phyloP scores from a whole-genome alignment of 306 rosid species.

The Cicer chorassanicum region DNA sequence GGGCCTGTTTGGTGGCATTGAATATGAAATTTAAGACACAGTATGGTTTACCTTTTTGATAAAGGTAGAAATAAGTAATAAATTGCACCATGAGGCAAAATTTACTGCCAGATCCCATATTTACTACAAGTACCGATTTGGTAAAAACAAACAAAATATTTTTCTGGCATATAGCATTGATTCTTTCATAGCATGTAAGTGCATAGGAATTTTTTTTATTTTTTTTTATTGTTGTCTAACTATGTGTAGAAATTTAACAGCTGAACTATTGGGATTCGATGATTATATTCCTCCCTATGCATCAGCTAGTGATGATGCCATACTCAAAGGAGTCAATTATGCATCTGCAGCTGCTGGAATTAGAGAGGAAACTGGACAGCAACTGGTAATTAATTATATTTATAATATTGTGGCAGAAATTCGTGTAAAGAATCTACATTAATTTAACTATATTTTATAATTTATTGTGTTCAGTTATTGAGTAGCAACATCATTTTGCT shows the following conservation, averaged over 20 bases:
- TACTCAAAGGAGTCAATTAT: constrained; percentile 83
- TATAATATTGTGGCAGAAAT: no score
- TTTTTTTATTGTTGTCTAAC: constrained; percentile 23
- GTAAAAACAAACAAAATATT: constrained; percentile 32
- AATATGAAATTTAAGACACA: constrained; percentile 44
- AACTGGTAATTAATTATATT: constrained; percentile 56
- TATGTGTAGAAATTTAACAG: constrained; percentile 48
- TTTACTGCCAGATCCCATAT: constrained; percentile 32
- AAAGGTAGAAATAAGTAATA: constrained; percentile 9
- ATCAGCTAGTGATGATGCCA: constrained; percentile 58
- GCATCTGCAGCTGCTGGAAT: constrained; percentile 99
- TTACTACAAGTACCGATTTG: constrained; percentile 14
- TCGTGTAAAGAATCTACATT: no score
- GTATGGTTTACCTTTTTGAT: constrained; percentile 15
- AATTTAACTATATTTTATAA: no score
- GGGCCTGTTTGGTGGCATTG: constrained; percentile 42
- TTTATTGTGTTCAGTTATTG: no score
- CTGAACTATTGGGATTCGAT: constrained; percentile 66
- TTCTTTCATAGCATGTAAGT: constrained; percentile 6
- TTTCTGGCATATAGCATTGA: constrained; percentile 13
- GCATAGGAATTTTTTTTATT: not conserved
- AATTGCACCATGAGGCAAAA: constrained; percentile 11
- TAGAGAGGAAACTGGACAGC: constrained; percentile 90
- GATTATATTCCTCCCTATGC: constrained; percentile 60
- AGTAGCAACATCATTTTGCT: not conserved